These are phyloP conservation scores for Stephania cephalantha DNA, from an alignment of 164 flowering plant genomes.

Conservation along the genomic window DNA sequence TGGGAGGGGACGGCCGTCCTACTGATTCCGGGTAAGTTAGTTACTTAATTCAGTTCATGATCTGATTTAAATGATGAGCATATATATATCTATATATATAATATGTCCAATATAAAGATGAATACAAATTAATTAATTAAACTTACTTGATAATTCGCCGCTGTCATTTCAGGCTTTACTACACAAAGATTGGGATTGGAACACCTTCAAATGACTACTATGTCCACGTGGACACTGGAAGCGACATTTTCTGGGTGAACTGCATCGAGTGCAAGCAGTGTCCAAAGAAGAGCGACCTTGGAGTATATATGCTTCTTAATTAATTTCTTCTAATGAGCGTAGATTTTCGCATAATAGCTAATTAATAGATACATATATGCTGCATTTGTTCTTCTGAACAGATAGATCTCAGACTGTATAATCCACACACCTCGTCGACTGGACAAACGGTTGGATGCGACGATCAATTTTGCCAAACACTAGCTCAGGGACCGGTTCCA, in stretches of 20 bases:
- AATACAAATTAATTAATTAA: not conserved
- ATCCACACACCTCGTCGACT: slow-evolving; percentile 50
- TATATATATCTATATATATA: not conserved
- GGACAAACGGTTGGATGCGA: slow-evolving; percentile 57
- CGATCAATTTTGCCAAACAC: slow-evolving; percentile 43
- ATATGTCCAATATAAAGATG: not conserved
- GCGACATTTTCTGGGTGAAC: slow-evolving; percentile 87
- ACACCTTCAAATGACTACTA: slow-evolving; percentile 69
- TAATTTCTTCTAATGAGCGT: not conserved
- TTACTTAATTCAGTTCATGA: not conserved
- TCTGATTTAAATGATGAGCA: not conserved
- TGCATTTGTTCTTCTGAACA: slow-evolving; percentile 19
- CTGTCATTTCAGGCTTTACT: slow-evolving; percentile 56
- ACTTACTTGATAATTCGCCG: not conserved
- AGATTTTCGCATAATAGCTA: not conserved
- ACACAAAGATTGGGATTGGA: slow-evolving; percentile 76
- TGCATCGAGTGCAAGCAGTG: slow-evolving; percentile 70
- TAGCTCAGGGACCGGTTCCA: slow-evolving; percentile 14
- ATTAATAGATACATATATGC: not conserved
- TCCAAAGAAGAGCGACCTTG: slow-evolving; percentile 68
- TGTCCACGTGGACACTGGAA: slow-evolving; percentile 93
- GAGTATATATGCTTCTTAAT: slow-evolving; percentile 46
- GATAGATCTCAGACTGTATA: slow-evolving; percentile 67
- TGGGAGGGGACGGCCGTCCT: slow-evolving; percentile 65
- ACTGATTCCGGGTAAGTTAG: slow-evolving; percentile 45